phyloP scores from a whole-genome alignment of 2,329 filamentous ascomycete species.

The Colletotrichum gloeosporioides region DNA sequence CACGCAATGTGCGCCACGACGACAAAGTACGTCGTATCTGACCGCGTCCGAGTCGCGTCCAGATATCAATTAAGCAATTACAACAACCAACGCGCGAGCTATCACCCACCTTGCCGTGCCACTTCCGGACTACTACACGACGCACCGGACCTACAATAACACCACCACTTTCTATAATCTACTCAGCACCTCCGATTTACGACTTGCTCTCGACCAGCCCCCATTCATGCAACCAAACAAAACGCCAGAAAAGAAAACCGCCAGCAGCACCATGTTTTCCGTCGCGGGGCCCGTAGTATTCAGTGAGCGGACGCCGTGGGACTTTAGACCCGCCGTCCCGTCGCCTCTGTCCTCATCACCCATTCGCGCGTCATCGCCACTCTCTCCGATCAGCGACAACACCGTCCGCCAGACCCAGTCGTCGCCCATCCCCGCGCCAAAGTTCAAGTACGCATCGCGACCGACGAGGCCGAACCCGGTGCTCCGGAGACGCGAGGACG shows the following conservation, averaged over 20 bases:
- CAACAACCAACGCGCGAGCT: neutral
- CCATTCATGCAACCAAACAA: slow-evolving; percentile 38
- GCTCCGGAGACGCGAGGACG: slow-evolving; percentile 64
- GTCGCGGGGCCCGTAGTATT: slow-evolving; percentile 44
- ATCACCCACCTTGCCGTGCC: neutral
- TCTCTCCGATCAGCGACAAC: slow-evolving; percentile 49
- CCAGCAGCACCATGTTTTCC: slow-evolving; percentile 42
- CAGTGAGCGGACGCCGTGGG: slow-evolving; percentile 43
- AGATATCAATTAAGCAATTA: neutral
- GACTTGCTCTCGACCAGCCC: neutral
- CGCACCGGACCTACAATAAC: neutral
- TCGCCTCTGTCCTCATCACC: slow-evolving; percentile 67
- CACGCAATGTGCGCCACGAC: neutral
- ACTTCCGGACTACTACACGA: neutral
- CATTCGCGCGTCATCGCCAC: slow-evolving; percentile 55
- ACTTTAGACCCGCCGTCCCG: slow-evolving; percentile 52
- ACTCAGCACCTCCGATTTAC: neutral
- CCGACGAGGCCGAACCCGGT: slow-evolving; percentile 68
- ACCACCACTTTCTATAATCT: neutral
- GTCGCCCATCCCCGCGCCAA: slow-evolving; percentile 45
- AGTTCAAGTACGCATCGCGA: slow-evolving; percentile 59
- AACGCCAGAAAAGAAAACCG: slow-evolving; percentile 23
- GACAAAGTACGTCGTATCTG: neutral
- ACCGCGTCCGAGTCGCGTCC: slow-evolving; percentile 17
- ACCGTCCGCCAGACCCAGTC: slow-evolving; percentile 48